Percentiles rank a stretch among this genome's conserved stretches.
These are phyloP conservation scores for Craspedostauros australis DNA, from an alignment of 108 stramenopile genomes.

Conservation along the genomic window DNA sequence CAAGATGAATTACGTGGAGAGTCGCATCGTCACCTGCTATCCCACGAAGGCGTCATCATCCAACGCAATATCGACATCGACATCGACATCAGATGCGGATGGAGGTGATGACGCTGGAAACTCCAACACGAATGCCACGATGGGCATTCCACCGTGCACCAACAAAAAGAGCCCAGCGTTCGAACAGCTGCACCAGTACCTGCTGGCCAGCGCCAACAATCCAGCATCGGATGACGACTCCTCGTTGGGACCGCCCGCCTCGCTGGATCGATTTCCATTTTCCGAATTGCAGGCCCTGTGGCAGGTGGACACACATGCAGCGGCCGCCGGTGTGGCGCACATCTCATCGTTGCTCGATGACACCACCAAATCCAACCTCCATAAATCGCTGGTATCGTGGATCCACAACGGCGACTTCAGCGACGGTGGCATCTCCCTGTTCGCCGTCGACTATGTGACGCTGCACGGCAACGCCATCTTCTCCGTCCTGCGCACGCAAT, in stretches of 20 bases:
- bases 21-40: slow-evolving; percentile 60
- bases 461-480: slow-evolving; percentile 65
- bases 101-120: not conserved
- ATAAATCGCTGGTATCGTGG: slow-evolving; percentile 47
- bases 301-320: slow-evolving; percentile 59
- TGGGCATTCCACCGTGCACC: slow-evolving; percentile 20
- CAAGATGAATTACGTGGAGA: slow-evolving; percentile 49
- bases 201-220: slow-evolving; percentile 58
- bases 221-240: slow-evolving; percentile 44
- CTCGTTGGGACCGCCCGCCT: slow-evolving; percentile 51
- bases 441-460: slow-evolving; percentile 64
- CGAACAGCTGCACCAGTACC: slow-evolving; percentile 33
- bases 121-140: slow-evolving; percentile 17
- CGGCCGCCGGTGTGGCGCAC: slow-evolving; percentile 47
- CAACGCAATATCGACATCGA: too few relatives aligned
- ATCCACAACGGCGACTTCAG: slow-evolving; percentile 49
- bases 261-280: slow-evolving; percentile 48
- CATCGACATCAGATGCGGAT: too few relatives aligned
- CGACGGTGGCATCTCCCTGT: slow-evolving; percentile 45
- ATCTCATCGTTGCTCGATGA: slow-evolving; percentile 57
- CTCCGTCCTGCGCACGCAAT: slow-evolving; percentile 55
- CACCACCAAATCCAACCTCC: slow-evolving; percentile 53
- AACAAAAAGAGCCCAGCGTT: slow-evolving; percentile 18
- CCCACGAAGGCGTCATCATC: too few relatives aligned
- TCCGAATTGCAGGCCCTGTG: slow-evolving; percentile 73